Evolutionary conservation across 345 rosid species (phyloP).

Genomic region (Corchorus capsularis): DNA sequence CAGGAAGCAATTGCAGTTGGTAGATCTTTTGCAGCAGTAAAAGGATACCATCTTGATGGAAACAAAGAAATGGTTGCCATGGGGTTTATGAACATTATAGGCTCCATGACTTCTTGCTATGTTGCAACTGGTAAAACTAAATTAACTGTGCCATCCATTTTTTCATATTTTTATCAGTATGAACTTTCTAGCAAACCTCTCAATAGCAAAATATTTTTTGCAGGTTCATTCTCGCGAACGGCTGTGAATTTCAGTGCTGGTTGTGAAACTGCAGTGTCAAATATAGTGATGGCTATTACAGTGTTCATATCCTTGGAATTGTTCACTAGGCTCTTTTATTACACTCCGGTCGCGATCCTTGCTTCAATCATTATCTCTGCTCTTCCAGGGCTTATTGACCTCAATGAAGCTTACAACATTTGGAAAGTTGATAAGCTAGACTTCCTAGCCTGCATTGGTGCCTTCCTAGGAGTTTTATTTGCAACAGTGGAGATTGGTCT

Average conservation of each 20-base stretch:
- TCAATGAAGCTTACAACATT: slow-evolving; percentile 53
- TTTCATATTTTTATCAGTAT: neutral
- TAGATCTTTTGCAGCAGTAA: slow-evolving; percentile 71
- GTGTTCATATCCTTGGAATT: slow-evolving; percentile 65
- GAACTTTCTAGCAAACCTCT: neutral
- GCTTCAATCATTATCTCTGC: slow-evolving; percentile 87
- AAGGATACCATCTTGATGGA: slow-evolving; percentile 82
- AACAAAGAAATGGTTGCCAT: slow-evolving; percentile 93
- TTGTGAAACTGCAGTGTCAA: slow-evolving; percentile 77
- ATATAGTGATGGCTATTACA: slow-evolving; percentile 83
- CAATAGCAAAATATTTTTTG: neutral
- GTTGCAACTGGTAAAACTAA: slow-evolving; percentile 73
- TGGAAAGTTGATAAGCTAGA: slow-evolving; percentile 90
- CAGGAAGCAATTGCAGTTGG: slow-evolving; percentile 95
- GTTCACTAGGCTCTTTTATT: slow-evolving; percentile 71
- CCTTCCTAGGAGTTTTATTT: slow-evolving; percentile 78
- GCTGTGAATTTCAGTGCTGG: slow-evolving; percentile 91
- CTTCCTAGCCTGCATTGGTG: slow-evolving; percentile 83
- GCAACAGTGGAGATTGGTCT: slow-evolving; percentile 90
- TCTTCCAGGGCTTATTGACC: slow-evolving; percentile 78
- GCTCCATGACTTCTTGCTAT: slow-evolving; percentile 86
- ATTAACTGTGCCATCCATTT: neutral
- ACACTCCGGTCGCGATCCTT: slow-evolving; percentile 75
- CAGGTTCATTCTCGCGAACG: slow-evolving; percentile 90
- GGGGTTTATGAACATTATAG: slow-evolving; percentile 77